Evolutionary conservation across 164 flowering plant species (phyloP), one percentile per base, ranked within the genome.

Genomic region (Malania oleifera): DNA sequence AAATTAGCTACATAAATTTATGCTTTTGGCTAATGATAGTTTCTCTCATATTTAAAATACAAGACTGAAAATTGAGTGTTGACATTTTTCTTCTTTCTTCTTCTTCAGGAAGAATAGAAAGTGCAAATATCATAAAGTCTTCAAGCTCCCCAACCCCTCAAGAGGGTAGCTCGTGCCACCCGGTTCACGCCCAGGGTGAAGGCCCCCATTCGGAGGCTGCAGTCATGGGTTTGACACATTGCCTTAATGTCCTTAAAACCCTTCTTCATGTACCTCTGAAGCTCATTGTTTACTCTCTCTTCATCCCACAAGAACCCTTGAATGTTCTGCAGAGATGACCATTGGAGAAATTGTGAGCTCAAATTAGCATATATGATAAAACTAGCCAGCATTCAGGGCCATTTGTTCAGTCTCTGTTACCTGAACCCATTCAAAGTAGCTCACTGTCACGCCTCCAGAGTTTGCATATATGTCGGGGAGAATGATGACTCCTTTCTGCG

Each of bases 231-330:
- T 38, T 75, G 74, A 52, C 98, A 91, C 93, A 83, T 83, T 52
- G 19, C 48, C 73, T 91, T 89, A 73, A 91, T 80, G 58, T 83
- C 63, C 14, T 41, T 67, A 40, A 89, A 87, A 13, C 92, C 87
- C 59, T 59, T 67, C 25, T 69, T 82, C 98, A 91, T 91, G 75
- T 91, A 91, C 73, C 51, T 81, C 55, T 71, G 66, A 20, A 91
- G 85, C 67, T 87, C 85, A 1, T 26, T 31, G 56, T 91, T 91
- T 61, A 91, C 96, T 69, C 79, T 82, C 53, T 83, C 95, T 64
- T 91, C 98, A 1, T 85, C 95, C 98, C 98, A 91, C 95, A 85
- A 81, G 63, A 91, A 91, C 35, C 98, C 92, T 81, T 91, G 98
- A 60, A 91, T 91, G 57, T 91, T 91, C 96, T 91, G 83, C 75